A percentile compares a stretch with the other conserved stretches of the same genome.
Conservation (phyloP, 1,284 basidiomycete species). For the Pisolithus thermaeus region DNA sequence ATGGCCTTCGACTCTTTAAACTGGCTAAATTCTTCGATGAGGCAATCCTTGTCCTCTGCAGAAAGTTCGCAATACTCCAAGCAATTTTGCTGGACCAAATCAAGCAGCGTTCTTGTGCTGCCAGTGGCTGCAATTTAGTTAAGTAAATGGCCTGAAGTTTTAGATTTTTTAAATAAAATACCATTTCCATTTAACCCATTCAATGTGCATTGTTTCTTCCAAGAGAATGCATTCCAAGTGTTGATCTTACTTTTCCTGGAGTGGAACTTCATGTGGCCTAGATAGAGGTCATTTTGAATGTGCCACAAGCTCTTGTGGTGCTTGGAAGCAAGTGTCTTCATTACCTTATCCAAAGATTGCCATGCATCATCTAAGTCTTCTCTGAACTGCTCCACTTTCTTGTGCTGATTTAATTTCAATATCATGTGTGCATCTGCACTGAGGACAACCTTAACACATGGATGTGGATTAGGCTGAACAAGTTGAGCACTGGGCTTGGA, state of each 20-base stretch:
- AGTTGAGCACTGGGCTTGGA: background rate
- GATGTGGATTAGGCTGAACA: background rate
- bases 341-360: background rate
- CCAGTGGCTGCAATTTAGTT: background rate
- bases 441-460: background rate
- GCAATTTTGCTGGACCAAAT: background rate
- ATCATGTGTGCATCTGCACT: background rate
- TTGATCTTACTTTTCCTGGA: background rate
- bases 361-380: conserved; percentile 2
- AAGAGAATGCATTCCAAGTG: conserved; percentile 7
- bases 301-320: conserved; percentile 2
- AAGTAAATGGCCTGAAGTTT: background rate
- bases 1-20: background rate
- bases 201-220: background rate
- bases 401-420: background rate
- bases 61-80: background rate
- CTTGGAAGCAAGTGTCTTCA: background rate
- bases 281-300: conserved; percentile 3
- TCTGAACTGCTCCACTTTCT: background rate
- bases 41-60: background rate
- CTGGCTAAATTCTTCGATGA: background rate
- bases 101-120: background rate
- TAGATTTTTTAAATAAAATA: background rate
- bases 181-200: background rate
- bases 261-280: background rate